Conservation (phyloP, 2,329 filamentous ascomycete genomes). For the Cordyceps tenuipes region DNA sequence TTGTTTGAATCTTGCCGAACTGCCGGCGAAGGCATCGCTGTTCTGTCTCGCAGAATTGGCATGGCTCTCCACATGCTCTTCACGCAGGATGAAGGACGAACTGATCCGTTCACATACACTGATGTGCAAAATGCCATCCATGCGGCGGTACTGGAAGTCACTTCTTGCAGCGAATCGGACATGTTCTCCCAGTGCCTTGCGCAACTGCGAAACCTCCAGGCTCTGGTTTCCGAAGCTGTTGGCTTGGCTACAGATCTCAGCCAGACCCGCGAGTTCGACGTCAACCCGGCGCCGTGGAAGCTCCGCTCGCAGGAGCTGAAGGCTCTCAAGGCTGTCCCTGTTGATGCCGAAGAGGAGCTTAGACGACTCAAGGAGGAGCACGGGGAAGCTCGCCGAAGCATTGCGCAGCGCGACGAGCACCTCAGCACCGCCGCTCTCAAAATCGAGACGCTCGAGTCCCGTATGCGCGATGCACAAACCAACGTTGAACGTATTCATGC, state of each 20-base stretch:
- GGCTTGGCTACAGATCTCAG: constrained; percentile 62
- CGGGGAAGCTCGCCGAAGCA: constrained; percentile 63
- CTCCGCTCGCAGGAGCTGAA: constrained; percentile 73
- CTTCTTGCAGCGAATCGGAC: constrained; percentile 54
- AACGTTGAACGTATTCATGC: constrained; percentile 63
- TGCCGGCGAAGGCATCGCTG: constrained; percentile 55
- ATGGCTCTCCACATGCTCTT: constrained; percentile 57
- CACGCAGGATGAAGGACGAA: constrained; percentile 59
- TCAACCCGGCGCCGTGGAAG: constrained; percentile 70
- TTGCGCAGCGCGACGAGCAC: constrained; percentile 68
- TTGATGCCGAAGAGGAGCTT: constrained; percentile 80
- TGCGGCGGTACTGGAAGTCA: constrained; percentile 38
- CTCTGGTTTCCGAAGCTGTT: constrained; percentile 61
- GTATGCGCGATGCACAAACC: constrained; percentile 74
- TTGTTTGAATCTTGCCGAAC: constrained; percentile 63
- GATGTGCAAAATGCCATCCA: constrained; percentile 60
- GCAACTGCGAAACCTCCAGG: constrained; percentile 57
- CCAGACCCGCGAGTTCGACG: constrained; percentile 72
- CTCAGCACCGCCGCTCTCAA: constrained; percentile 84
- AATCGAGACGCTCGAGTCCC: constrained; percentile 83
- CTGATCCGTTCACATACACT: constrained; percentile 55
- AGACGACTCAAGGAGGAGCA: constrained; percentile 72
- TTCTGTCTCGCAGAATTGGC: constrained; percentile 60
- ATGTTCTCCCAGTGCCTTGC: constrained; percentile 60
- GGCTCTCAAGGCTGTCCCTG: constrained; percentile 68